Base-by-base conservation (phyloP, 2,329 filamentous ascomycete genomes). In the Fusarium sp. region DNA sequence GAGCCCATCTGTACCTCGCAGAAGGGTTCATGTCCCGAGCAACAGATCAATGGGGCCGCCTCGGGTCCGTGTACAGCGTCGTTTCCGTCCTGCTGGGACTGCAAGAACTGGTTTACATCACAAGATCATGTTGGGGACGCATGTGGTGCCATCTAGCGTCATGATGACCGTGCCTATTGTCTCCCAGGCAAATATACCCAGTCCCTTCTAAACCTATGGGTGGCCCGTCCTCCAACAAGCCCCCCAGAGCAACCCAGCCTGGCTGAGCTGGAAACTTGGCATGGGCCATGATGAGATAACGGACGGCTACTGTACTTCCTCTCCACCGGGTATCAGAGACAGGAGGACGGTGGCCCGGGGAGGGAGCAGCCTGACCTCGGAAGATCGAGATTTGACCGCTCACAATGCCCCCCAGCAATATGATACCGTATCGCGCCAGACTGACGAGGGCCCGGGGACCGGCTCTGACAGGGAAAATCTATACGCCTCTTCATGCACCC, bases 131-230 rank as follows among this genome's bases (percentile, higher is more conserved):
- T 61, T 35, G 18, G 35, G 43, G 54, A 72, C 35, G 45, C 64
- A 50, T 39, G 64, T 77, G 77, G 72, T 78, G 61, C 61, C 71
- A 72, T 76, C 59, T 70, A 69, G 65, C 67, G 74, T 78, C 77
- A 76, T 66, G 52, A 64, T 74, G 45, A 64, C 48, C 22, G 39
- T 50, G 61, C 60, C 41, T n/a, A 64, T 48, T 31, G 27, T 66
- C 60, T 64, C 56, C 59, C 72, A 56, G 48, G 58, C 43, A 41
- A 5, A 68, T 65, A 63, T 67, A 59, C 48, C 66, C 64, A 69
- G 43, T 54, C 59, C 56, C 50, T 72, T 64, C 59, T 52, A 41
- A 11, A 50, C n/a, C 45, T 64, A 41, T 64, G 52, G 56, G 59
- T 71, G 71, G 64, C 43, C 64, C 66, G 63, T 76, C 43, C 65